Evolutionary conservation across 805 yeast genomes (phyloP).

Genomic region (Wickerhamomyces queroliae): DNA sequence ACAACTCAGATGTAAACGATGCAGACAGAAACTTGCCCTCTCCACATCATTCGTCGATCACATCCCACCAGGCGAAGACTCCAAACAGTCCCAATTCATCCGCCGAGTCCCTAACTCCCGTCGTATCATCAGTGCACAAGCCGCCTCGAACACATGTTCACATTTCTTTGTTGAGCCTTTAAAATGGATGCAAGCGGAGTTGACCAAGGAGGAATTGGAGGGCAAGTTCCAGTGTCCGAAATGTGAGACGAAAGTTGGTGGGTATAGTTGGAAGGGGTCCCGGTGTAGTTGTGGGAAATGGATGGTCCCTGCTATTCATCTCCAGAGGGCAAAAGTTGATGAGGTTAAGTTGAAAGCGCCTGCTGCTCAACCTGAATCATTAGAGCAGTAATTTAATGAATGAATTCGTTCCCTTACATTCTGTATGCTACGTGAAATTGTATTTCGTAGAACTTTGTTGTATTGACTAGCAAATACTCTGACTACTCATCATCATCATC

Average conservation of each 20-base stretch:
- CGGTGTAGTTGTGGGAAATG: slow-evolving; percentile 93
- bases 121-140: slow-evolving; percentile 51
- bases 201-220: slow-evolving; percentile 68
- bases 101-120: slow-evolving; percentile 58
- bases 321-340: slow-evolving; percentile 80
- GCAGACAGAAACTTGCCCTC: slow-evolving; percentile 66
- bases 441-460: neutral
- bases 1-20: slow-evolving; percentile 70
- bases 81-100: slow-evolving; percentile 60
- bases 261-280: slow-evolving; percentile 91
- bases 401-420: neutral
- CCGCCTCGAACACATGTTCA: slow-evolving; percentile 62
- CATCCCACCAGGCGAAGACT: slow-evolving; percentile 56
- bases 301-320: slow-evolving; percentile 88
- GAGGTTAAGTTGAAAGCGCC: slow-evolving; percentile 24
- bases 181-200: slow-evolving; percentile 84
- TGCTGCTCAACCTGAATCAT: neutral
- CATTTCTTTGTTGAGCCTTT: slow-evolving; percentile 88
- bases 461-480: neutral
- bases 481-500: slow-evolving; percentile 13
- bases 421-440: neutral
- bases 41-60: slow-evolving; percentile 60
- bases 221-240: slow-evolving; percentile 85
- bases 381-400: neutral
- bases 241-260: slow-evolving; percentile 83